These are phyloP conservation scores for Dactylellina leptospora DNA, from an alignment of 2,329 filamentous ascomycete species.

Conservation along the genomic window DNA sequence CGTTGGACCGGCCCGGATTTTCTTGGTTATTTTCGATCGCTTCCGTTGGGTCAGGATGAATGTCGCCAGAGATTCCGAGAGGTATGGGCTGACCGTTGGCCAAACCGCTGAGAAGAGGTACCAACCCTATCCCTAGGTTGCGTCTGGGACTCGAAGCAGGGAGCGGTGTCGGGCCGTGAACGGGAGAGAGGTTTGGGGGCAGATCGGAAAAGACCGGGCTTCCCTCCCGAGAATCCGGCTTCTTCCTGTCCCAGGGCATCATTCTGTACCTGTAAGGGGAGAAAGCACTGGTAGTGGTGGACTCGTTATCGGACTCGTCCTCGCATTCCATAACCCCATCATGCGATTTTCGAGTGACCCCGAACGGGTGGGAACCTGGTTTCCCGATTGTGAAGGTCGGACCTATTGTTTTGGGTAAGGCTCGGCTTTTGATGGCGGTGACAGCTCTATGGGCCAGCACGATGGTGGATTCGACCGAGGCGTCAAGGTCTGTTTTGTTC, in stretches of 20 bases:
- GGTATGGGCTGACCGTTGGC: neutral
- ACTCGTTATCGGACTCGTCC: conserved; percentile 48
- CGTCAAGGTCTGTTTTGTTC: conserved; percentile 13
- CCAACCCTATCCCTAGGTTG: neutral
- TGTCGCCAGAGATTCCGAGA: neutral
- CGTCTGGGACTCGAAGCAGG: conserved; percentile 6
- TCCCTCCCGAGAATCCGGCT: neutral
- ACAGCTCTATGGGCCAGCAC: conserved; percentile 47
- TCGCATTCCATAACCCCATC: conserved; percentile 52
- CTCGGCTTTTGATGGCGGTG: conserved; percentile 38
- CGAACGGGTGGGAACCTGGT: conserved; percentile 31
- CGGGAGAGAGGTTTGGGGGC: neutral
- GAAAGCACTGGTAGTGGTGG: conserved; percentile 17
- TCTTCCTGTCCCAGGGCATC: conserved; percentile 20
- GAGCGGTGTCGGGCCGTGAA: conserved; percentile 5
- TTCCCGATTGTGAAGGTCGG: conserved; percentile 41
- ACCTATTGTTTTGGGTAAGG: conserved; percentile 28
- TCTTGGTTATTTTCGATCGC: conserved; percentile 13
- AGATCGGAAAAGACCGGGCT: conserved; percentile 2
- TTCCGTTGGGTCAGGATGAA: conserved; percentile 11
- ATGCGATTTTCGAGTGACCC: conserved; percentile 35
- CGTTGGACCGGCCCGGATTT: conserved; percentile 7
- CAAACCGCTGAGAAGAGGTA: conserved; percentile 4
- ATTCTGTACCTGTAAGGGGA: conserved; percentile 20
- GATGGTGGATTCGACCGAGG: conserved; percentile 40